Evolutionary conservation across 169 alveolate genomes (phyloP).

Genomic region (Eimeria maxima): DNA sequence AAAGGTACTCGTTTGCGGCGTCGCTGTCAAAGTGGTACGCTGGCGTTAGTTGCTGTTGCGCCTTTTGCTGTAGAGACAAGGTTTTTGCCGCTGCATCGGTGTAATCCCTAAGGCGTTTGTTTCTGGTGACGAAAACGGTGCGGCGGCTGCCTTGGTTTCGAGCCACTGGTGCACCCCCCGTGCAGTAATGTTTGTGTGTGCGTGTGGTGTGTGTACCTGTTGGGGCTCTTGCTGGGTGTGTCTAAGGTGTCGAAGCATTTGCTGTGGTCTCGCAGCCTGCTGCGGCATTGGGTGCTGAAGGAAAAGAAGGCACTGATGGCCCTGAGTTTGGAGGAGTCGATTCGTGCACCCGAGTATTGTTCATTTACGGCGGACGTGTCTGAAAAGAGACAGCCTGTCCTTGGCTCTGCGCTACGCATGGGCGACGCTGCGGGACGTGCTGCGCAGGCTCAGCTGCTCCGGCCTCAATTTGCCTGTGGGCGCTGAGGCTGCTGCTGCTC

Average conservation of each 20-base stretch:
- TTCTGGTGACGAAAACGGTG: not conserved
- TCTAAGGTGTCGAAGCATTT: slow-evolving; percentile 9
- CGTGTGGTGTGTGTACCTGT: no score
- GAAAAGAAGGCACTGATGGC: slow-evolving; percentile 64
- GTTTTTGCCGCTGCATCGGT: not conserved
- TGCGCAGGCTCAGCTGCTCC: slow-evolving; percentile 32
- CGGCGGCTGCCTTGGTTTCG: not conserved
- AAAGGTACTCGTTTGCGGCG: not conserved
- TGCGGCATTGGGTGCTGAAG: slow-evolving; percentile 37
- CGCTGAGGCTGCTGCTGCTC: not conserved
- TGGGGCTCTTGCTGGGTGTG: not conserved
- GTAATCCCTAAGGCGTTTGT: not conserved
- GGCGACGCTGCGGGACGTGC: slow-evolving; percentile 32
- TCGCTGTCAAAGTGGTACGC: slow-evolving; percentile 76
- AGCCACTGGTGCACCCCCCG: not conserved
- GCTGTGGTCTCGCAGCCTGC: slow-evolving; percentile 23
- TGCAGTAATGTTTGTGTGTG: no score
- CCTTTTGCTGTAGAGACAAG: not conserved
- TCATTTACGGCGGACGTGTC: slow-evolving; percentile 18
- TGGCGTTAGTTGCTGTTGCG: not conserved
- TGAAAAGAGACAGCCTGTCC: slow-evolving; percentile 21
- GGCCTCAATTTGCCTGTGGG: slow-evolving; percentile 27
- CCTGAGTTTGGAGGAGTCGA: not conserved
- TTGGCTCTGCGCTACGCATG: slow-evolving; percentile 56
- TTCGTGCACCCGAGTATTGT: slow-evolving; percentile 43